Evolutionary conservation across 257 asterid genomes (phyloP), one percentile per base, ranked within the genome.

Genomic region (Agastache rugosa): DNA sequence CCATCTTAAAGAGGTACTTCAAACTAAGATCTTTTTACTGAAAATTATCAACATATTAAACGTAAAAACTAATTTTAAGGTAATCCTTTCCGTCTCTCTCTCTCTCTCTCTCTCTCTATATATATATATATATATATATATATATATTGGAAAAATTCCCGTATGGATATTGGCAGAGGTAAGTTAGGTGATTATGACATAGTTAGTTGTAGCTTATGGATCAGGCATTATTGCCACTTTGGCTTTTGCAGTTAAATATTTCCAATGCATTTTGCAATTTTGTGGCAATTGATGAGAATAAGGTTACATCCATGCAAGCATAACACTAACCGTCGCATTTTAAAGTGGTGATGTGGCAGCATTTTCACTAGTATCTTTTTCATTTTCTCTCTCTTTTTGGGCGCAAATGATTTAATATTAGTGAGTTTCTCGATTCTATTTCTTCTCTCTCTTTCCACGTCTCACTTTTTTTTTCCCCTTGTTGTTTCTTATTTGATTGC

Each of bases 1-100:
- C 71, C 63, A 51, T 51, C 37, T 31, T 53, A 53, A 69, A 39
- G 67, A 10, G 58, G 19, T 53, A 60, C 48, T 69, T 76, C 58
- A 31, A 16, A 11, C 47, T 48, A 61, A 39, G 35, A 50, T 50
- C n/a, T n/a, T n/a, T n/a, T n/a, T n/a, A n/a, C n/a, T n/a, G n/a
- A n/a, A n/a, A n/a, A n/a, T n/a, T n/a, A n/a, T n/a, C n/a, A n/a
- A n/a, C n/a, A n/a, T n/a, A n/a, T n/a, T n/a, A n/a, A n/a, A n/a
- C n/a, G n/a, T n/a, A n/a, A n/a, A n/a, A n/a, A n/a, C n/a, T n/a
- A n/a, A n/a, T n/a, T n/a, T n/a, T n/a, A n/a, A n/a, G n/a, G n/a
- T n/a, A n/a, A n/a, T n/a, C n/a, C n/a, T n/a, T n/a, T n/a, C n/a
- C n/a, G n/a, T n/a, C n/a, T n/a, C n/a, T n/a, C n/a, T n/a, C n/a